Evolutionary conservation across 2,329 filamentous ascomycete species (phyloP), one percentile per base, ranked within the genome.

Genomic region (Dryadomyces quercus-mongolicae): DNA sequence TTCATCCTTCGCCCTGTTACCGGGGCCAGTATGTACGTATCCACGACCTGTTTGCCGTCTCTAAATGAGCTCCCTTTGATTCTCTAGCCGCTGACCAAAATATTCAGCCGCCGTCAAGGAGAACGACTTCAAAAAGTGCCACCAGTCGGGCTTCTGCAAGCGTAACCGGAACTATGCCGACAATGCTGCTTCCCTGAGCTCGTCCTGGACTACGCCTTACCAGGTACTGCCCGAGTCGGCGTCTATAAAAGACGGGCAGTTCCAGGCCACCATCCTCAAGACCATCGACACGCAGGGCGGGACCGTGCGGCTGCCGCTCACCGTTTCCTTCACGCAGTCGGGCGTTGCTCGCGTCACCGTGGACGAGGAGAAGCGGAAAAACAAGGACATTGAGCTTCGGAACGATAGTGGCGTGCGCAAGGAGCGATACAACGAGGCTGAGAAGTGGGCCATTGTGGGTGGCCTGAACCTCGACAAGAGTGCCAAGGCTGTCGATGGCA

Each of bases 61-160:
- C 6, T 46, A 8, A 13, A n/a, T 34, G 20, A 18, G 56, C 8
- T 31, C 25, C 25, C 4, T 31, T 31, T 31, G 25, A 31, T 31
- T 31, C 25, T 8, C 25, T 31, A 31, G 25, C 8, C 25, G 25
- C 42, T n/a, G 16, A n/a, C 16, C 21, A n/a, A 18, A 13, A 1
- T 34, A 21, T 44, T 31, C 61, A 95, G 90, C 80, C 60, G 77
- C 81, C 63, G 93, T 98, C 52, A 98, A 98, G 73, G 86, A 95
- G 66, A 84, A 95, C 64, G 91, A 95, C 68, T 98, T 97, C 78
- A 98, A 97, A 67, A 95, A 86, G 63, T 98, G 93, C 73, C 74
- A 86, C 61, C 92, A 98, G 67, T 93, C 92, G 5, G 93, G 93
- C 63, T 98, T 98, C 74, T 98, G 93, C 73, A 93, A 90, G 67